These are phyloP conservation scores for Knufia fluminis DNA, from an alignment of 2,329 filamentous ascomycete species.

Conservation along the genomic window DNA sequence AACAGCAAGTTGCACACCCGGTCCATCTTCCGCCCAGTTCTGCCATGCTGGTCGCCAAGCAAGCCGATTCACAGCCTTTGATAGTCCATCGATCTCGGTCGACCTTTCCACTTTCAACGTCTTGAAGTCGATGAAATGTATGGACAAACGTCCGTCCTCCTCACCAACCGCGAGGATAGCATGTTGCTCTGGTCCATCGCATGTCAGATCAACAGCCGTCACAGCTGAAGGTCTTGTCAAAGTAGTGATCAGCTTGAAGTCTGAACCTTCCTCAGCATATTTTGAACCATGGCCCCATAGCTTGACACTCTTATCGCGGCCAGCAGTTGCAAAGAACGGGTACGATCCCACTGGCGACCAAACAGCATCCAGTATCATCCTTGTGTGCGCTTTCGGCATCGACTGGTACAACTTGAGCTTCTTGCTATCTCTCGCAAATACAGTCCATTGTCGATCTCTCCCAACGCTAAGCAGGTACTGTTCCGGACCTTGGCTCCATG, in stretches of 20 bases:
- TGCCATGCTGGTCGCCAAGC: conserved; percentile 52
- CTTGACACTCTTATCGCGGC: conserved; percentile 76
- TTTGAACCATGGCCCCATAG: conserved; percentile 46
- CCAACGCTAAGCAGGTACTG: conserved; percentile 74
- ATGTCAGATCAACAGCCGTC: conserved; percentile 61
- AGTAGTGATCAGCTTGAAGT: conserved; percentile 28
- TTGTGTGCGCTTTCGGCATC: conserved; percentile 75
- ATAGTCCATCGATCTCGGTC: conserved; percentile 35
- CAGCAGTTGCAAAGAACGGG: conserved; percentile 70
- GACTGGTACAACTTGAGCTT: conserved; percentile 52
- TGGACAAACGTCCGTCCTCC: conserved; percentile 37
- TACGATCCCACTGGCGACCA: conserved; percentile 56
- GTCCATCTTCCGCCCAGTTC: conserved; percentile 26
- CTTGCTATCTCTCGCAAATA: conserved; percentile 48
- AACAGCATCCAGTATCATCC: conserved; percentile 84
- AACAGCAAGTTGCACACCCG: conserved; percentile 22
- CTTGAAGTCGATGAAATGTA: conserved; percentile 31
- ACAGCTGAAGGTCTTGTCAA: conserved; percentile 52
- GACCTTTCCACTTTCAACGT: conserved; percentile 25
- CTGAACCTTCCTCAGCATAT: conserved; percentile 23
- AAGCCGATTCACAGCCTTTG: conserved; percentile 57
- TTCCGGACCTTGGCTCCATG: conserved; percentile 65
- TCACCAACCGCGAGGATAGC: conserved; percentile 38
- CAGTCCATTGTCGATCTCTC: conserved; percentile 79
- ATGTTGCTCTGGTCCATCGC: conserved; percentile 23